Evolutionary conservation across 345 rosid genomes (phyloP).

Genomic region (Linum tenue): DNA sequence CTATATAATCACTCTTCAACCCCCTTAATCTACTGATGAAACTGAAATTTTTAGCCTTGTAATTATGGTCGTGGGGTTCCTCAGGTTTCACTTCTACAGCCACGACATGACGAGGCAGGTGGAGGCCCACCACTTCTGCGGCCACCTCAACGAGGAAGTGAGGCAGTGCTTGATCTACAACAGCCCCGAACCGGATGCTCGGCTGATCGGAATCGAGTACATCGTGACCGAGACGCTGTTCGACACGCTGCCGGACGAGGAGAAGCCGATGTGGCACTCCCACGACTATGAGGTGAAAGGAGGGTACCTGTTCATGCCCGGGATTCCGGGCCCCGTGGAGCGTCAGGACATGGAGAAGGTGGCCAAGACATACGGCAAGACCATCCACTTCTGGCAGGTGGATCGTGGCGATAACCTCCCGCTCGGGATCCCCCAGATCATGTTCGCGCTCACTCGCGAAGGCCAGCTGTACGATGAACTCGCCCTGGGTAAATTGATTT

Average conservation of each 20-base stretch:
- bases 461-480: slow-evolving; percentile 54
- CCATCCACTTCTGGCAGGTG: slow-evolving; percentile 79
- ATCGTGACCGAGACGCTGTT: slow-evolving; percentile 60
- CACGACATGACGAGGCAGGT: slow-evolving; percentile 77
- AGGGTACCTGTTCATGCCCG: slow-evolving; percentile 64
- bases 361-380: slow-evolving; percentile 60
- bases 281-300: slow-evolving; percentile 82
- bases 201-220: slow-evolving; percentile 67
- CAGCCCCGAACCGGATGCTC: slow-evolving; percentile 38
- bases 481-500: slow-evolving; percentile 22
- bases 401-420: slow-evolving; percentile 68
- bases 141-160: slow-evolving; percentile 72
- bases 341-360: slow-evolving; percentile 62
- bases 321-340: slow-evolving; percentile 47
- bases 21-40: not conserved
- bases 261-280: slow-evolving; percentile 72
- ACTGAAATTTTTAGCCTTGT: too few species aligned
- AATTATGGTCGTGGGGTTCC: too few species aligned
- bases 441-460: slow-evolving; percentile 65
- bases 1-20: not conserved
- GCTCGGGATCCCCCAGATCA: slow-evolving; percentile 59
- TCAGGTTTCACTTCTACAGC: slow-evolving; percentile 59
- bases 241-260: slow-evolving; percentile 52
- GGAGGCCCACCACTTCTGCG: slow-evolving; percentile 73
- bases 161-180: slow-evolving; percentile 74